Evolutionary conservation across 331 rosid species (phyloP).

Genomic region (Pyrus hybrid): DNA sequence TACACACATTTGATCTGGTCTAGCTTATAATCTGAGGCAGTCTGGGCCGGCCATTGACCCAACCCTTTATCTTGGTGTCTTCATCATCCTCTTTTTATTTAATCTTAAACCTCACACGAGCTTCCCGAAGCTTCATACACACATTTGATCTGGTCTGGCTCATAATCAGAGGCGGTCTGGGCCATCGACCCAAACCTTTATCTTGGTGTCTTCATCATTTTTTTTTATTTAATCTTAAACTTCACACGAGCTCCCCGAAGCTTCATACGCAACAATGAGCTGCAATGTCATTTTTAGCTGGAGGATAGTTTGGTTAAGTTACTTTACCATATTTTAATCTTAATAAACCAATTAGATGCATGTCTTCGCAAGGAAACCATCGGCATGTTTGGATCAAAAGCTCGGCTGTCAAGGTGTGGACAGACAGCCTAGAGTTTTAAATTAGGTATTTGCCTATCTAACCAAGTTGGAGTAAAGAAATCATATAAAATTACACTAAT

Average conservation of each 20-base stretch:
- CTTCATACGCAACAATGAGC: slow-evolving; percentile 31
- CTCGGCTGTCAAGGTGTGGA: slow-evolving; percentile 14
- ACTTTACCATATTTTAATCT: not conserved
- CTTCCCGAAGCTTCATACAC: slow-evolving; percentile 1
- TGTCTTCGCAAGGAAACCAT: slow-evolving; percentile 6
- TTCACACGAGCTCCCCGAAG: not conserved
- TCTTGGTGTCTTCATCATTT: no score
- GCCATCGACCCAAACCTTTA: not conserved
- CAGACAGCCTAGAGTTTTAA: not conserved
- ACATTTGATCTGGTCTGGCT: not conserved
- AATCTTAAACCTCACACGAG: no score
- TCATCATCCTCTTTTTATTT: no score
- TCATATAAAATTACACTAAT: not conserved
- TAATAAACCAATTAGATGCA: not conserved
- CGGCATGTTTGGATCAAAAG: slow-evolving; percentile 20
- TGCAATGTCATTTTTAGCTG: slow-evolving; percentile 37
- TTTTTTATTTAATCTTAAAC: no score
- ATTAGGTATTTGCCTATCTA: not conserved
- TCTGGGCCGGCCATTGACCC: not conserved
- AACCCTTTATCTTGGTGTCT: not conserved
- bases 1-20: not conserved
- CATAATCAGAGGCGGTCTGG: not conserved
- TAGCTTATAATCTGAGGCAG: not conserved
- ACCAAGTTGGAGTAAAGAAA: not conserved
- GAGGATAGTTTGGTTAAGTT: not conserved